These are phyloP conservation scores for Chytriomyces sp. DNA, from an alignment of 192 early-diverging fungal species.

Conservation along the genomic window DNA sequence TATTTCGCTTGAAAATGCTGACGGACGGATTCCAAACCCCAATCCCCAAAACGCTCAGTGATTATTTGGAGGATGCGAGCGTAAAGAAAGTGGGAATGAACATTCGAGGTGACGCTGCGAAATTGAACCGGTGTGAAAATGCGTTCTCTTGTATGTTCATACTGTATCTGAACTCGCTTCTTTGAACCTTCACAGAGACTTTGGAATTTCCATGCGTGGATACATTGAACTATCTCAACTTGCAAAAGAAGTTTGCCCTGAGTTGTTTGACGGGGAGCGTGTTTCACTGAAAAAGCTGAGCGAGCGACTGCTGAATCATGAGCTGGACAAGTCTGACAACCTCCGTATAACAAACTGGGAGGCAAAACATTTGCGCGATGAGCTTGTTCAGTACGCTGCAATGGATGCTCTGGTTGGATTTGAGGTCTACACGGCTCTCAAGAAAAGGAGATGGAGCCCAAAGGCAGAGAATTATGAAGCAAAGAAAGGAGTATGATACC, in stretches of 20 bases:
- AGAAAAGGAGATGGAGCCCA: not conserved
- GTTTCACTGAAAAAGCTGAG: not conserved
- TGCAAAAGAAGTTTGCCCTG: slow-evolving; percentile 10
- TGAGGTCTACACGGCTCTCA: not conserved
- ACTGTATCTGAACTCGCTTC: no score
- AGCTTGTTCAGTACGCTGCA: not conserved
- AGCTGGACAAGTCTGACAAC: not conserved
- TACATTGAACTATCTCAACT: slow-evolving; percentile 8
- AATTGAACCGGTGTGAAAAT: not conserved
- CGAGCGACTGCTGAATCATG: not conserved
- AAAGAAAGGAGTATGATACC: no score
- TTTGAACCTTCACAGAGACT: not conserved
- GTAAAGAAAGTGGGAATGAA: slow-evolving; percentile 17
- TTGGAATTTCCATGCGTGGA: not conserved
- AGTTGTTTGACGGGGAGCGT: not conserved
- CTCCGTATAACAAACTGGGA: slow-evolving; percentile 1
- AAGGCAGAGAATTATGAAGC: not conserved
- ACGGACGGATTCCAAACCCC: not conserved
- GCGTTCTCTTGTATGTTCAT: not conserved
- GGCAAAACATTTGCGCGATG: not conserved
- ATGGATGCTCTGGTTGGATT: not conserved
- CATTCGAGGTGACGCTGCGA: slow-evolving; percentile 8
- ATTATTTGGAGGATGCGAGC: not conserved
- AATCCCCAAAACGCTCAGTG: not conserved
- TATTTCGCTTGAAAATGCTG: slow-evolving; percentile 6